A percentile compares a stretch with the other conserved stretches of the same genome.
Evolutionary conservation across 345 rosid species (phyloP).

Genomic region (Triadica sebifera): DNA sequence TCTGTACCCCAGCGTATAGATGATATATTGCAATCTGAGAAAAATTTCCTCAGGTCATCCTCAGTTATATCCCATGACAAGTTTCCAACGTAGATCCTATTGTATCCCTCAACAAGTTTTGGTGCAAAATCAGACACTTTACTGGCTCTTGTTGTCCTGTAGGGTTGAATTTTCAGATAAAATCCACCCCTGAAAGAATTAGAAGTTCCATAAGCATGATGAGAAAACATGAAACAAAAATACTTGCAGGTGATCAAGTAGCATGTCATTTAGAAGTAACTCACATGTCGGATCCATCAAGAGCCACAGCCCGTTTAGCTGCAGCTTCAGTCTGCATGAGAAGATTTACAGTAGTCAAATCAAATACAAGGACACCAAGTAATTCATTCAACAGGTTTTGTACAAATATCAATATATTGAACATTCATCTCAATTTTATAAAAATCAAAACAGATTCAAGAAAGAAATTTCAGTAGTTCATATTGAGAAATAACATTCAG

Average conservation of each 20-base stretch:
- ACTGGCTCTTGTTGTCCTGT: conserved; percentile 45
- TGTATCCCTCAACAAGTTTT: conserved; percentile 71
- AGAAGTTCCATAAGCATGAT: conserved; percentile 18
- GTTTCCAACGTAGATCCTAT: conserved; percentile 82
- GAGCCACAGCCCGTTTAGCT: conserved; percentile 68
- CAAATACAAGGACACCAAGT: background rate
- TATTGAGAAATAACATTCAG: background rate
- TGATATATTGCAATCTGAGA: conserved; percentile 66
- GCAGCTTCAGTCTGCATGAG: conserved; percentile 67
- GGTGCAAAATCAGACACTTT: conserved; percentile 54
- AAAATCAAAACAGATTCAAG: background rate
- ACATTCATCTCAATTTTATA: background rate
- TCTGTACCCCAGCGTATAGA: conserved; percentile 70
- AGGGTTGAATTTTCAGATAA: conserved; percentile 76
- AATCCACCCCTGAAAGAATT: conserved; percentile 69
- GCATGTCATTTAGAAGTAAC: conserved; percentile 26
- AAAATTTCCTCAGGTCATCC: conserved; percentile 61
- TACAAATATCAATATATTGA: background rate
- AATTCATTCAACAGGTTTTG: background rate
- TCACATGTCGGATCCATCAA: conserved; percentile 81
- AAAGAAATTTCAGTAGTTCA: background rate
- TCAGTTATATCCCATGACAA: conserved; percentile 85
- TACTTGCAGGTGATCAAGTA: background rate
- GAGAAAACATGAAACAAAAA: conserved; percentile 4
- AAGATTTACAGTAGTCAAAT: background rate